A percentile compares a stretch with the other conserved stretches of the same genome.
Evolutionary conservation across 495 filamentous ascomycete genomes (phyloP).

Genomic region (Penicillium mononematosum): DNA sequence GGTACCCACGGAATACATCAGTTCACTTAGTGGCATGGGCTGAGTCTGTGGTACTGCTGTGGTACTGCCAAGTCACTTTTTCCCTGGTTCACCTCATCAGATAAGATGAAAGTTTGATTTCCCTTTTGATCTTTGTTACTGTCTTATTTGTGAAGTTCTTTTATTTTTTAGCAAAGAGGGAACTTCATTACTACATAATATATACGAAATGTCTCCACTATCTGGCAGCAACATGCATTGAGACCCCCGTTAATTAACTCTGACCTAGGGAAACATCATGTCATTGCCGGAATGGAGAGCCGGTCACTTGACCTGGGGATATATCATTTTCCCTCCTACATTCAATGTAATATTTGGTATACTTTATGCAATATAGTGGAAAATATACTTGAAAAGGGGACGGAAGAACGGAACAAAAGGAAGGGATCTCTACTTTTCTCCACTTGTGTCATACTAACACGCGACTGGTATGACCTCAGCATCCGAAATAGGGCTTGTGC

Average conservation of each 20-base stretch:
- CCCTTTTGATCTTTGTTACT: conserved; percentile 6
- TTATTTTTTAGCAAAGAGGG: not conserved
- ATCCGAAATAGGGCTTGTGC: not conserved
- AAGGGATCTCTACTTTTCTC: not conserved
- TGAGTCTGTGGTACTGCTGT: conserved; percentile 5
- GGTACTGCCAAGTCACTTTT: conserved; percentile 13
- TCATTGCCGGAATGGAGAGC: conserved; percentile 1
- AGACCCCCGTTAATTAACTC: conserved; percentile 2
- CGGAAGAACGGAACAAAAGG: not conserved
- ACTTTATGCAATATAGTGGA: not conserved
- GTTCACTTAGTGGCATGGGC: conserved; percentile 2
- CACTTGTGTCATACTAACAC: conserved; percentile 3
- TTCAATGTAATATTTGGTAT: not conserved
- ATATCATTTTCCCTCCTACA: conserved; percentile 2
- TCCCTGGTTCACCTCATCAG: conserved; percentile 16
- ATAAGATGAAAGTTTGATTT: conserved; percentile 25
- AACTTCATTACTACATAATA: not conserved
- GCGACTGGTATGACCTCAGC: conserved; percentile 9
- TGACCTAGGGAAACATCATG: not conserved
- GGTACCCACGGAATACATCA: conserved; percentile 6
- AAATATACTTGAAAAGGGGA: not conserved
- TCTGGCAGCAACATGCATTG: conserved; percentile 8
- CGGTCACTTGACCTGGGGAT: conserved; percentile 5
- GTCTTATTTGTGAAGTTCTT: not conserved
- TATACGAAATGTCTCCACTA: not conserved